Evolutionary conservation across 1,284 basidiomycete species (phyloP), one percentile per base, ranked within the genome.

Genomic region (Irpex lacteus): DNA sequence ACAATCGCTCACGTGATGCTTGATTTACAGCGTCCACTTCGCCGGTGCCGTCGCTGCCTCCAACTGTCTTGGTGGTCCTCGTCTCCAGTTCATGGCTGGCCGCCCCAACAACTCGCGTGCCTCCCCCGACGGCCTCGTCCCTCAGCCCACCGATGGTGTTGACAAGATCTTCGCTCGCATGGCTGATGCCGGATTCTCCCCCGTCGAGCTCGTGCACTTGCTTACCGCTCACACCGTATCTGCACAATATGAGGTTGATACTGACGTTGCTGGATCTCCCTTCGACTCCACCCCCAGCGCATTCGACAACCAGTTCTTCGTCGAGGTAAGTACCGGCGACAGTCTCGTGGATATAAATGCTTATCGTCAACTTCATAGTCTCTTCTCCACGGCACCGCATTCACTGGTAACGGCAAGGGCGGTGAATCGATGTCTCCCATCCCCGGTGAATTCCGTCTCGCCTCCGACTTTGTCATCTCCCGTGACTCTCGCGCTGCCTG

Each of bases 301-400:
- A 0, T 79, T 81, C 63, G 79, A 81, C 67, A 55, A 76, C 3
- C 78, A 80, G 64, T 76, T 80, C 71, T 77, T 77, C 69, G 65
- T 80, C 49, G 79, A 81, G 72, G 74, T 75, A 6, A 32, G 67
- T 37, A 80, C 32, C 67, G 13, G 13, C 13, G 21, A 11, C 59
- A 2, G 11, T 4, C 11, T 11, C 49, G 40, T 58, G n/a, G 11
- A 44, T 40, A 21, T 26, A 19, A 9, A 44, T 44, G 40, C 40
- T 44, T 9, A 44, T 44, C 8, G 15, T 44, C 40, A 13, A 11
- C 18, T 38, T 9, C 50, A 15, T 26, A 75, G 72, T 73, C 72
- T 8, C 72, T 76, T 13, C 67, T 78, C 7, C 63, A 63, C 40
- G 78, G 77, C 32, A 71, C 70, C 3, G 57, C 68, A 8, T 73